A percentile compares a stretch with the other conserved stretches of the same genome.
These are phyloP conservation scores for Neurospora sp. DNA, from an alignment of 2,329 filamentous ascomycete species.

Conservation along the genomic window DNA sequence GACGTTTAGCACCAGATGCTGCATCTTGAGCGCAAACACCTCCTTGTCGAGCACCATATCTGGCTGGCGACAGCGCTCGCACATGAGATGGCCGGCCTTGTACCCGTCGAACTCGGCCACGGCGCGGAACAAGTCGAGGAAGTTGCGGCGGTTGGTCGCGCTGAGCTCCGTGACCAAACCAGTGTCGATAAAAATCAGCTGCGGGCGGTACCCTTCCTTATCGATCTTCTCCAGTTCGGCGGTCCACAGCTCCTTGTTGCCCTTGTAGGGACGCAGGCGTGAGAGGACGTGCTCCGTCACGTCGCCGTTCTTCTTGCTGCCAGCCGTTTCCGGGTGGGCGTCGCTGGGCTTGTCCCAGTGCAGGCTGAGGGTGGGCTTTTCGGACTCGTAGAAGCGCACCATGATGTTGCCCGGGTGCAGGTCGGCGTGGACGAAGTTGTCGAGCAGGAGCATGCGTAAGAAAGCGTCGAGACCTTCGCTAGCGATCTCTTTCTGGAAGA, in stretches of 20 bases:
- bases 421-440: slow-evolving; percentile 97
- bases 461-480: slow-evolving; percentile 94
- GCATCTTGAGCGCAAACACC: slow-evolving; percentile 91
- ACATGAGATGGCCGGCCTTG: slow-evolving; percentile 90
- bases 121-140: slow-evolving; percentile 89
- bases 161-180: slow-evolving; percentile 93
- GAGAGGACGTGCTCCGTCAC: slow-evolving; percentile 81
- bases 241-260: slow-evolving; percentile 56
- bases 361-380: slow-evolving; percentile 55
- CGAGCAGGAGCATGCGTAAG: slow-evolving; percentile 88
- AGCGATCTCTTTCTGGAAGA: slow-evolving; percentile 89
- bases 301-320: slow-evolving; percentile 44
- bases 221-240: slow-evolving; percentile 68
- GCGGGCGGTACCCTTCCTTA: slow-evolving; percentile 78
- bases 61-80: slow-evolving; percentile 85
- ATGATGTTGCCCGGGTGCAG: slow-evolving; percentile 98
- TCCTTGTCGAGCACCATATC: slow-evolving; percentile 82
- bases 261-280: slow-evolving; percentile 63
- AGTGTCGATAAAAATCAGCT: slow-evolving; percentile 95
- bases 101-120: slow-evolving; percentile 96
- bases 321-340: slow-evolving; percentile 16
- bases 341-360: slow-evolving; percentile 18
- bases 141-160: slow-evolving; percentile 74
- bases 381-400: slow-evolving; percentile 92
- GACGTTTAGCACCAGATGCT: slow-evolving; percentile 84